Conservation (phyloP, 345 rosid genomes). For the Sisymbrium altissimum region DNA sequence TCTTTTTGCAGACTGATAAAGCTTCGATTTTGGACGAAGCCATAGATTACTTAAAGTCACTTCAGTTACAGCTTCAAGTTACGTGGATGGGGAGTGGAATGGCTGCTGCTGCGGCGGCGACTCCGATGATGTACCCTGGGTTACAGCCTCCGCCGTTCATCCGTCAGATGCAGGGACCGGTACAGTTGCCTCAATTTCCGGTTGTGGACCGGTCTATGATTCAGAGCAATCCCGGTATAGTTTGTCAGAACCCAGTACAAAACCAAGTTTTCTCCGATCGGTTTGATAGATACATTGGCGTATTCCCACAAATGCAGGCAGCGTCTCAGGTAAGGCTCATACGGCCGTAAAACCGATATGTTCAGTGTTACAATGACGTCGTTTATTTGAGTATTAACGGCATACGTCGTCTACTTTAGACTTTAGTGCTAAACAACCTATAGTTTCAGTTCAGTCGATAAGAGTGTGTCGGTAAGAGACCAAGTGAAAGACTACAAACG, state of each 20-base stretch:
- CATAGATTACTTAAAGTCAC: constrained; percentile 86
- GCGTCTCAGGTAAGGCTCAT: constrained; percentile 46
- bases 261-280: constrained; percentile 41
- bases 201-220: constrained; percentile 35
- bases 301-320: constrained; percentile 47
- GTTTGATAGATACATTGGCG: constrained; percentile 44
- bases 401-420: not conserved
- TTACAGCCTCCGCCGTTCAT: constrained; percentile 49
- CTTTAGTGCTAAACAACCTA: not conserved
- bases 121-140: constrained; percentile 82
- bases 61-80: constrained; percentile 89
- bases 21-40: constrained; percentile 96
- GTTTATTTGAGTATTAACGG: not conserved
- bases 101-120: constrained; percentile 42
- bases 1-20: constrained; percentile 72
- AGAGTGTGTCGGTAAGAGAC: not conserved
- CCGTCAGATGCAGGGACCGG: constrained; percentile 43
- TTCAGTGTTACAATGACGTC: not conserved
- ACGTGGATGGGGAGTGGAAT: constrained; percentile 93
- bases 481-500: not conserved
- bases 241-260: constrained; percentile 36
- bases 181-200: constrained; percentile 47
- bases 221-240: constrained; percentile 44
- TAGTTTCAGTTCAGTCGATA: not conserved
- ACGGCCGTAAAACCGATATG: not conserved